Percentiles rank a stretch among this genome's conserved stretches.
These are phyloP conservation scores for Cordyceps tenuipes DNA, from an alignment of 2,329 filamentous ascomycete species.

Conservation along the genomic window DNA sequence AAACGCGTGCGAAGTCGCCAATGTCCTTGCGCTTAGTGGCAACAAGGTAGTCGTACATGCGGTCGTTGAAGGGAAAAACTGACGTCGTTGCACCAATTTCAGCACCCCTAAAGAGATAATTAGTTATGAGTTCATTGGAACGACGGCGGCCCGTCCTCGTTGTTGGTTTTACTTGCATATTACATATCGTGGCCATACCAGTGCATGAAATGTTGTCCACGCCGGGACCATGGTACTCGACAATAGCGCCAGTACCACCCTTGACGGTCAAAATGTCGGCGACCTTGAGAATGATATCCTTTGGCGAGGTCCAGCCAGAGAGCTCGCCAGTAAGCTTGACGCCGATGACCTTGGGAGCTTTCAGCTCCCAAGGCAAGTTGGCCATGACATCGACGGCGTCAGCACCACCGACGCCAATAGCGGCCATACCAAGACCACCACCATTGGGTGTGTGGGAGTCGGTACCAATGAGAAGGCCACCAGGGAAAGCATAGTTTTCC, in stretches of 20 bases:
- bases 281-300: constrained; percentile 97
- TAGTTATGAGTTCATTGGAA: neutral
- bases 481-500: constrained; percentile 99
- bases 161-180: constrained; percentile 40
- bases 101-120: constrained; percentile 29
- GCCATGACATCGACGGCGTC: constrained; percentile 99
- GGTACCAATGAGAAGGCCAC: constrained; percentile 94
- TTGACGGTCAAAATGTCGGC: constrained; percentile 96
- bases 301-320: constrained; percentile 86
- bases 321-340: constrained; percentile 86
- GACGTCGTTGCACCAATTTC: constrained; percentile 84
- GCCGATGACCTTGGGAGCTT: constrained; percentile 95
- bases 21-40: constrained; percentile 88
- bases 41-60: constrained; percentile 91
- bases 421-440: constrained; percentile 89
- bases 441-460: constrained; percentile 97
- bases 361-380: constrained; percentile 93
- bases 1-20: constrained; percentile 78
- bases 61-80: constrained; percentile 94
- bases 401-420: constrained; percentile 95
- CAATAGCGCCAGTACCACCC: constrained; percentile 88
- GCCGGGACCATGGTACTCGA: constrained; percentile 67
- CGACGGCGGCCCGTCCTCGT: no score
- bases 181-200: constrained; percentile 51
- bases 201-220: constrained; percentile 60